Evolutionary conservation across 2,329 filamentous ascomycete species (phyloP).

Genomic region (Diaporthe vaccinii): DNA sequence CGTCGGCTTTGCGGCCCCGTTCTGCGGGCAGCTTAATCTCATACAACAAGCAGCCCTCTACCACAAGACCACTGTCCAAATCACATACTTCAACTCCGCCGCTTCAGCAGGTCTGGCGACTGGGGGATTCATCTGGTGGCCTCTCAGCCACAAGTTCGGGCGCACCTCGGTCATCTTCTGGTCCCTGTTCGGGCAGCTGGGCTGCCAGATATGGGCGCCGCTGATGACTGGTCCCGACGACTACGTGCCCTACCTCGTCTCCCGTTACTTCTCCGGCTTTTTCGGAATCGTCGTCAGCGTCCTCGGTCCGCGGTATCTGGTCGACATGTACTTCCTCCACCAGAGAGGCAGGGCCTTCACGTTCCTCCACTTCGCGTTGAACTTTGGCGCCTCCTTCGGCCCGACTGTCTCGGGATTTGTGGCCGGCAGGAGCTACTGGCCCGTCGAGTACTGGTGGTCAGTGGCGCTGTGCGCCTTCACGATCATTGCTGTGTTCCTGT

Average conservation of each 20-base stretch:
- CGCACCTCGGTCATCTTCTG: conserved; percentile 56
- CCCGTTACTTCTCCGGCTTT: conserved; percentile 55
- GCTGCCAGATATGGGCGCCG: conserved; percentile 54
- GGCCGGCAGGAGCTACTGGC: conserved; percentile 51
- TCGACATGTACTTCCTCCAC: conserved; percentile 59
- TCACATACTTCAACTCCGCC: conserved; percentile 52
- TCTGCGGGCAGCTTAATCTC: conserved; percentile 53
- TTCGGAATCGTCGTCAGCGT: conserved; percentile 55
- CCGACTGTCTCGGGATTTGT: conserved; percentile 57
- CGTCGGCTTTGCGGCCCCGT: conserved; percentile 51
- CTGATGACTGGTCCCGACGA: conserved; percentile 51
- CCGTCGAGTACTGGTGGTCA: conserved; percentile 58
- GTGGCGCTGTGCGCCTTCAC: conserved; percentile 53
- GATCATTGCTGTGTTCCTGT: conserved; percentile 52
- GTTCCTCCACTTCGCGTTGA: conserved; percentile 51
- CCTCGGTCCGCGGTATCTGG: conserved; percentile 55
- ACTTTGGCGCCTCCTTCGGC: conserved; percentile 54
- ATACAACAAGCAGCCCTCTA: conserved; percentile 52
- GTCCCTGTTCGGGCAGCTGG: conserved; percentile 52
- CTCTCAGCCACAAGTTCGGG: conserved; percentile 52
- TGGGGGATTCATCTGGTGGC: conserved; percentile 55
- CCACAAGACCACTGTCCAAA: conserved; percentile 49
- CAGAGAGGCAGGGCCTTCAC: conserved; percentile 57
- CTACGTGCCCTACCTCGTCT: conserved; percentile 54
- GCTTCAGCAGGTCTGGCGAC: conserved; percentile 55